Conservation (phyloP, 768 basidiomycete genomes). For the Trametes sanguinea region DNA sequence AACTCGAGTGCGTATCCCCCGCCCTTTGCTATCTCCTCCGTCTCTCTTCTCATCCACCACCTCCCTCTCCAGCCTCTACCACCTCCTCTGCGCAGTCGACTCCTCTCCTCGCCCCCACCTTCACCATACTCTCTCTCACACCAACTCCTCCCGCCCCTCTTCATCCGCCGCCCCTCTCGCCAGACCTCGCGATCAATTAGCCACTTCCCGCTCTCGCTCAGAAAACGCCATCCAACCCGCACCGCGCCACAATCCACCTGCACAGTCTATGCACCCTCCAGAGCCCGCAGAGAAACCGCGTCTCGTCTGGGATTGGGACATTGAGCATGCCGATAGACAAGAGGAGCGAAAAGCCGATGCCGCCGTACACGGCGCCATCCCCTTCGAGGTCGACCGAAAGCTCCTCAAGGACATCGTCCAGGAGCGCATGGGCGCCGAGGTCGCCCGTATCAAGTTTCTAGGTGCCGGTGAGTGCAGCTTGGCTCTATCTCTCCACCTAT, state of each 20-base stretch:
- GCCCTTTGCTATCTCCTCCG: slow-evolving; percentile 19
- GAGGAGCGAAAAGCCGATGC: slow-evolving; percentile 66
- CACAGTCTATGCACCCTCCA: not conserved
- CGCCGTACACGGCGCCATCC: slow-evolving; percentile 58
- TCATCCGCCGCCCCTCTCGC: not conserved
- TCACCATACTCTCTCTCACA: not conserved
- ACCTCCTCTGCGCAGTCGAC: slow-evolving; percentile 24
- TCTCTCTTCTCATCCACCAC: slow-evolving; percentile 26
- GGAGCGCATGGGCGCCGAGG: slow-evolving; percentile 65
- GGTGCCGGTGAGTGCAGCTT: slow-evolving; percentile 59
- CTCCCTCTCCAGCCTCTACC: slow-evolving; percentile 23
- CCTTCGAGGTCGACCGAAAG: slow-evolving; percentile 75
- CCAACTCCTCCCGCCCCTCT: not conserved
- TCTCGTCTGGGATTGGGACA: slow-evolving; percentile 69
- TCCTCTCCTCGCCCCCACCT: slow-evolving; percentile 3
- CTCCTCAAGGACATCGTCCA: slow-evolving; percentile 77
- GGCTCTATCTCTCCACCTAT: slow-evolving; percentile 6
- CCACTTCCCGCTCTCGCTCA: slow-evolving; percentile 4
- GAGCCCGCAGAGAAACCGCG: slow-evolving; percentile 14
- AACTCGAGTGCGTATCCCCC: slow-evolving; percentile 26
- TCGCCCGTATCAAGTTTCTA: slow-evolving; percentile 71
- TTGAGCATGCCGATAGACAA: slow-evolving; percentile 70
- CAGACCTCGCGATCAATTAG: slow-evolving; percentile 4
- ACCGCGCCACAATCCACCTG: not conserved
- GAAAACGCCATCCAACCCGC: slow-evolving; percentile 2